These are phyloP conservation scores for Actinomortierella ambigua DNA, from an alignment of 371 early-diverging fungal genomes.

Conservation along the genomic window DNA sequence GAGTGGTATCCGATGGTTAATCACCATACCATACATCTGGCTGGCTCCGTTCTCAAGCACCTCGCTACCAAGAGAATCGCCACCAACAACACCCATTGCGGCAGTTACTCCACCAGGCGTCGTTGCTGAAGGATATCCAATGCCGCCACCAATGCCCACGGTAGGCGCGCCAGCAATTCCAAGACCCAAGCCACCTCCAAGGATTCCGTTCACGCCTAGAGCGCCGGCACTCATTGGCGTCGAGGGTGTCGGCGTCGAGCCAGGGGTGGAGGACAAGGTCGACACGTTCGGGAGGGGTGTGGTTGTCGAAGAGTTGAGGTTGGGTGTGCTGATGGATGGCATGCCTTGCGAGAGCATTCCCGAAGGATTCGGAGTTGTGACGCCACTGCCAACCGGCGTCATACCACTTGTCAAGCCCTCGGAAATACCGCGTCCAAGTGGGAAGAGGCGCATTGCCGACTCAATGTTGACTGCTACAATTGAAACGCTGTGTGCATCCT, in stretches of 20 bases:
- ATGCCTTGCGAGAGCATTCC: slow-evolving; percentile 14
- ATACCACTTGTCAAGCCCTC: slow-evolving; percentile 8
- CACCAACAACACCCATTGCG: slow-evolving; percentile 25
- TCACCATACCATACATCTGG: slow-evolving; percentile 53
- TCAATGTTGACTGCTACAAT: slow-evolving; percentile 59
- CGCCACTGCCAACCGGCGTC: slow-evolving; percentile 20
- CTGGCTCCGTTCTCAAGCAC: slow-evolving; percentile 43
- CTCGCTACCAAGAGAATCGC: slow-evolving; percentile 14
- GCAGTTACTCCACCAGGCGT: background rate
- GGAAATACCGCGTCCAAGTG: slow-evolving; percentile 24
- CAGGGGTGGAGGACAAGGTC: background rate
- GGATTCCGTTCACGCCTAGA: background rate
- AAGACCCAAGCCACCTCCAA: slow-evolving; percentile 16
- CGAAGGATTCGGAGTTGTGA: slow-evolving; percentile 35
- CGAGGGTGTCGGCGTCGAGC: slow-evolving; percentile 1
- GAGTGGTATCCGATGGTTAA: slow-evolving; percentile 64
- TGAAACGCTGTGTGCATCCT: slow-evolving; percentile 45
- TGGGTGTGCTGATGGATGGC: slow-evolving; percentile 22
- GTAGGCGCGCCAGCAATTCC: slow-evolving; percentile 8
- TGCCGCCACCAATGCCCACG: too few species aligned
- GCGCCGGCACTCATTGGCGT: slow-evolving; percentile 14
- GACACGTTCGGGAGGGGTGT: slow-evolving; percentile 24
- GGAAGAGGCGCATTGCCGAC: slow-evolving; percentile 49
- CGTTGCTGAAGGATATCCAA: too few species aligned
- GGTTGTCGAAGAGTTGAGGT: slow-evolving; percentile 29